These are phyloP conservation scores for Conticribra guillardii DNA, from an alignment of 108 stramenopile genomes.

Conservation along the genomic window DNA sequence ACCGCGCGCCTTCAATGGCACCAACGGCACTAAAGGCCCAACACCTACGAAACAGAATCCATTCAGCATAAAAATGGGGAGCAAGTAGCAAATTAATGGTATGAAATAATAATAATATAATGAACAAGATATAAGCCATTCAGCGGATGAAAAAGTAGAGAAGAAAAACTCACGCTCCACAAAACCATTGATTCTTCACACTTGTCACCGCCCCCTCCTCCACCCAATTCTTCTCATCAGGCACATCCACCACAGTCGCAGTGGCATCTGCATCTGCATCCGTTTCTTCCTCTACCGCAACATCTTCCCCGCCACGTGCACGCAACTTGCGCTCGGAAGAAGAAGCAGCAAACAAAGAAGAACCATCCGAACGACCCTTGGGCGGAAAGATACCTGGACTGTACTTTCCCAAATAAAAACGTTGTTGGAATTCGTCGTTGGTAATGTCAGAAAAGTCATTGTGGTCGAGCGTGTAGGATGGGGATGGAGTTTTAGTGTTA, in stretches of 20 bases:
- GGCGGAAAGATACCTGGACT: slow-evolving; percentile 31
- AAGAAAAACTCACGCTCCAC: too few species aligned
- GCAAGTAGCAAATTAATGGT: too few species aligned
- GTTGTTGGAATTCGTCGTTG: slow-evolving; percentile 79
- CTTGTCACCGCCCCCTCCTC: slow-evolving; percentile 86
- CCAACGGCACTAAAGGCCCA: slow-evolving; percentile 97
- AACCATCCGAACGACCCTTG: slow-evolving; percentile 9
- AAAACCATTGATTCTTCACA: slow-evolving; percentile 94
- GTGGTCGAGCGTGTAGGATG: slow-evolving; percentile 78
- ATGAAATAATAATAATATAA: too few species aligned
- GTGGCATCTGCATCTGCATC: too few species aligned
- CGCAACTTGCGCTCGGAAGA: slow-evolving; percentile 19
- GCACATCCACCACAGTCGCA: too few species aligned
- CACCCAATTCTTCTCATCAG: slow-evolving; percentile 87
- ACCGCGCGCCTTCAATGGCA: slow-evolving; percentile 92
- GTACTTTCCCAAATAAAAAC: slow-evolving; percentile 69
- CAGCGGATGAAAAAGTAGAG: too few species aligned
- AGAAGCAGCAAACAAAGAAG: too few species aligned
- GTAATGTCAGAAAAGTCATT: slow-evolving; percentile 92
- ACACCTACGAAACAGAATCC: too few species aligned
- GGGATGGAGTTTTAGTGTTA: slow-evolving; percentile 13
- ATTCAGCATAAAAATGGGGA: too few species aligned
- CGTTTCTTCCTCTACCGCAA: slow-evolving; percentile 11
- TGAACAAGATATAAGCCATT: too few species aligned
- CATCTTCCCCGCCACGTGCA: background rate